phyloP scores from a whole-genome alignment of 306 rosid genomes.

The Senna tora region DNA sequence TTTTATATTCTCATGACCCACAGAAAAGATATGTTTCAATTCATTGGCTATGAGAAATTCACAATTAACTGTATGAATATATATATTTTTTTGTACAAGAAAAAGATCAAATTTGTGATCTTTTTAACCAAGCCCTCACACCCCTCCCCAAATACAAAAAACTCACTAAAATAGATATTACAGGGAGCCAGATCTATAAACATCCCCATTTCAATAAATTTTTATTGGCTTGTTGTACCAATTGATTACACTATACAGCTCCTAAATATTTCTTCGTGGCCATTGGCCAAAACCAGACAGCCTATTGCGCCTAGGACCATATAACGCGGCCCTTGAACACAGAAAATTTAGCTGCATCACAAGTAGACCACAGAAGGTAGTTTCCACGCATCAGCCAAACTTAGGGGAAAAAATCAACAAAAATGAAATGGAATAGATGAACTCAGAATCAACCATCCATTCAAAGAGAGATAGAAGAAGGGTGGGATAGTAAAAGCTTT shows the following conservation, averaged over 20 bases:
- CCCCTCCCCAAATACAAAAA: not conserved
- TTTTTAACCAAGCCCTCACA: not conserved
- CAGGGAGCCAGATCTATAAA: too few relatives aligned
- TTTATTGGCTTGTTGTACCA: not conserved
- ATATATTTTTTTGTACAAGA: too few relatives aligned
- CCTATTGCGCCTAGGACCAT: not conserved
- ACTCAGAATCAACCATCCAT: slow-evolving; percentile 26
- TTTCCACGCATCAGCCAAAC: not conserved
- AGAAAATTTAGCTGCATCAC: not conserved
- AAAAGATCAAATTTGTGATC: too few relatives aligned
- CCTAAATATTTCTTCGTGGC: not conserved
- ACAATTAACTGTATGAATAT: too few relatives aligned
- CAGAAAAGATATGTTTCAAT: too few relatives aligned
- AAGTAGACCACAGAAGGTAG: slow-evolving; percentile 2
- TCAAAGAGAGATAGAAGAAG: not conserved
- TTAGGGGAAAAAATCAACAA: not conserved
- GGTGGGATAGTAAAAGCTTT: not conserved
- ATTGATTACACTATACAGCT: too few relatives aligned
- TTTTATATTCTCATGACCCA: too few relatives aligned
- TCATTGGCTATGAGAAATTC: too few relatives aligned
- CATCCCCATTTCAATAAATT: too few relatives aligned
- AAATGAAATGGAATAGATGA: slow-evolving; percentile 20
- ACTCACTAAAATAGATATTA: not conserved
- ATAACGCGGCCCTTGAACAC: not conserved
- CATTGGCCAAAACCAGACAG: not conserved